These are phyloP conservation scores for Cubamyces sp. DNA, from an alignment of 768 basidiomycete genomes.

Conservation along the genomic window DNA sequence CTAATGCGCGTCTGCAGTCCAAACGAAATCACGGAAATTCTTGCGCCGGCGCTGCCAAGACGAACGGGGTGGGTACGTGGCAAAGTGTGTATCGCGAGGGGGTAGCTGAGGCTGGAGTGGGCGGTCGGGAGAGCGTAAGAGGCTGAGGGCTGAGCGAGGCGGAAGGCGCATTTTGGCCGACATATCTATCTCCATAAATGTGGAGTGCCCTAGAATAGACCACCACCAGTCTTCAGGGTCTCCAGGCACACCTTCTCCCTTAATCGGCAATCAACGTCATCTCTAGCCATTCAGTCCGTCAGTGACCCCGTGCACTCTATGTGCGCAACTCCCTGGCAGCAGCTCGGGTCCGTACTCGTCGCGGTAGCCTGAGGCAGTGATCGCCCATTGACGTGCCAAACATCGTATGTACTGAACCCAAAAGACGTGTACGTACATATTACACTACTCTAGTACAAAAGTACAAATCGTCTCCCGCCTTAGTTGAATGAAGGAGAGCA, in stretches of 20 bases:
- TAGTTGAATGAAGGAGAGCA: too few relatives aligned
- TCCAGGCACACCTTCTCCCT: conserved; percentile 2
- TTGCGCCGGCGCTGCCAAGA: too few relatives aligned
- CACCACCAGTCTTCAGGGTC: conserved; percentile 8
- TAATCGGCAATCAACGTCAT: conserved; percentile 8
- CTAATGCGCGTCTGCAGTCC: background rate
- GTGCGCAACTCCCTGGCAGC: background rate
- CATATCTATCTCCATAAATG: background rate
- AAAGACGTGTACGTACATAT: too few relatives aligned
- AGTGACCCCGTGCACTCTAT: background rate
- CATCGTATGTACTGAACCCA: too few relatives aligned
- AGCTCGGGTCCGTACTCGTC: too few relatives aligned
- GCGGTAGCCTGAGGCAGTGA: too few relatives aligned
- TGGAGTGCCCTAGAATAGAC: conserved; percentile 5
- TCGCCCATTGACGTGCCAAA: too few relatives aligned
- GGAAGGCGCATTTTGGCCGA: background rate
- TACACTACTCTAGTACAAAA: too few relatives aligned
- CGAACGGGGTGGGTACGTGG: background rate
- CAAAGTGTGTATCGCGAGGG: background rate
- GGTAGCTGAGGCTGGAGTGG: background rate
- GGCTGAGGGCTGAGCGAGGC: background rate
- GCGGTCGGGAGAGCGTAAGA: background rate
- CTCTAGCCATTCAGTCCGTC: background rate
- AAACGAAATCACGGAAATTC: too few relatives aligned
- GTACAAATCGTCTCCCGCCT: too few relatives aligned